Base-by-base conservation (phyloP, 2,329 filamentous ascomycete species). In the Pseudogymnoascus sp. region DNA sequence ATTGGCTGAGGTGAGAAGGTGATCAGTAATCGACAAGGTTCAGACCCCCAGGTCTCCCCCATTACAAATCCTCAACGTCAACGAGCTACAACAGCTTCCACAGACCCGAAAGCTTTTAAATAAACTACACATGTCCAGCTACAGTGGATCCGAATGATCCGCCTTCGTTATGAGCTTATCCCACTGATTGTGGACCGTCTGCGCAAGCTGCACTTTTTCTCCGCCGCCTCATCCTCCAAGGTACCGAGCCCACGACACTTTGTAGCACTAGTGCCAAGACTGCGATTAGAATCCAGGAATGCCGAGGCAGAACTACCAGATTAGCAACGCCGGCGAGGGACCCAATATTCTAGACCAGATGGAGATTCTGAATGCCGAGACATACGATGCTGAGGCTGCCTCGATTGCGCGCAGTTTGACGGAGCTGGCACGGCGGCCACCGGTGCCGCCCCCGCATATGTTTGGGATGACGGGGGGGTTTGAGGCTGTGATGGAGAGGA, bases 331-430 rank as follows among this genome's bases (percentile, higher is more conserved):
- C 28, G n/a, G n/a, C 28, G 23, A 34, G 28, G 28, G 28, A 34
- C 28, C 28, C 16, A 34, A 3, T 57, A 57, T 11, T 34, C 10
- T 57, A 10, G n/a, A 57, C 4, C 51, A 57, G n/a, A 34, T 57
- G 51, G 51, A 57, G n/a, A 57, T 57, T 7, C 74, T 83, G 61
- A 79, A 75, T 69, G 79, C 79, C 45, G 79, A 82, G 71, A 74
- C 76, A 39, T 82, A 79, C 66, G 72, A 79, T 67, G 75, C 77
- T 65, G 76, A 75, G 31, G 68, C 70, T 64, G 67, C 62, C 66
- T 67, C 62, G 23, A 62, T 63, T 63, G 64, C 60, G 62, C 67
- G 63, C 65, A 66, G 68, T 62, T 31, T 43, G 4, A 62, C 51
- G 31, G 61, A 65, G 43, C 16, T 63, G 60, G 65, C 64, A 34